These are phyloP conservation scores for Lentinula detonsa DNA, from an alignment of 768 basidiomycete species.

Conservation along the genomic window DNA sequence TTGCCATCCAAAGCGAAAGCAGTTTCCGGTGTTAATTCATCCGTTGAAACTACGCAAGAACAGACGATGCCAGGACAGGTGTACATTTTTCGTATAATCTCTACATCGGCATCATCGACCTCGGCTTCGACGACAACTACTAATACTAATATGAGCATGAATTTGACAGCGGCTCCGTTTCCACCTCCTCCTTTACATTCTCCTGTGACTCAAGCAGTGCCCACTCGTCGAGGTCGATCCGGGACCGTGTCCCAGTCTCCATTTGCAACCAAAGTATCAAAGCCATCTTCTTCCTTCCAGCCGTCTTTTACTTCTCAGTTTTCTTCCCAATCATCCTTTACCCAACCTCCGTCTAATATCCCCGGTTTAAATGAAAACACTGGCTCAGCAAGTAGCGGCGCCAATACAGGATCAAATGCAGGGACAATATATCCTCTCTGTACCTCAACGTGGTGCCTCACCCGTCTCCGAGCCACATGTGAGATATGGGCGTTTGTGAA, in stretches of 20 bases:
- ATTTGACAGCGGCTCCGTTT: not conserved
- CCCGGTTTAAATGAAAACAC: conserved; percentile 16
- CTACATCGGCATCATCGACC: conserved; percentile 19
- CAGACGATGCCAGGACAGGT: conserved; percentile 6
- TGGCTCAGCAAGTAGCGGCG: conserved; percentile 14
- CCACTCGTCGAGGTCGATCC: not conserved
- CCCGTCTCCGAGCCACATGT: conserved; percentile 80
- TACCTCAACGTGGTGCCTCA: conserved; percentile 78
- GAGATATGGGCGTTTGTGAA: conserved; percentile 87
- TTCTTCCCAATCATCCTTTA: not conserved
- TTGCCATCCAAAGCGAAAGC: conserved; percentile 19
- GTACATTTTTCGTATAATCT: conserved; percentile 7
- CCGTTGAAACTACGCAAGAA: conserved; percentile 18
- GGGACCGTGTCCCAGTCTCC: not conserved
- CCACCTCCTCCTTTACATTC: not conserved
- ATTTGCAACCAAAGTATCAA: not conserved
- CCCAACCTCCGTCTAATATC: not conserved
- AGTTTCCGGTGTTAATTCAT: conserved; percentile 19
- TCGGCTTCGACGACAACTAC: conserved; percentile 26
- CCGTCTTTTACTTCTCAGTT: not conserved
- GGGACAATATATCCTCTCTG: conserved; percentile 69
- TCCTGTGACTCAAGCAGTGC: not conserved
- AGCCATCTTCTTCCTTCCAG: not conserved
- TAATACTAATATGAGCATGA: not conserved
- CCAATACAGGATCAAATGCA: not conserved